A percentile compares a stretch with the other conserved stretches of the same genome.
These are phyloP conservation scores for Aspergillus viridinutans DNA, from an alignment of 2,329 filamentous ascomycete species.

Conservation along the genomic window DNA sequence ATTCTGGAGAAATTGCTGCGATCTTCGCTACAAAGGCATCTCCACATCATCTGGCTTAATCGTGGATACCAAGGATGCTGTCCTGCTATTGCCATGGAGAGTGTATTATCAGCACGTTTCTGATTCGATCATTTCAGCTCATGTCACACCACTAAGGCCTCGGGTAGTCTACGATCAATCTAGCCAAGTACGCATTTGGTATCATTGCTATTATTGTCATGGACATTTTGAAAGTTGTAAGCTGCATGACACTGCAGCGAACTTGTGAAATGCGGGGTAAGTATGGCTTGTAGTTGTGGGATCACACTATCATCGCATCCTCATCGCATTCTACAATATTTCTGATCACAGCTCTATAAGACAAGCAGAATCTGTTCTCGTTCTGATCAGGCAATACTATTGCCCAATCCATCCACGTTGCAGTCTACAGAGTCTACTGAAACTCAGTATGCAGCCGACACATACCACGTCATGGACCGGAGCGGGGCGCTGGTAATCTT, in stretches of 20 bases:
- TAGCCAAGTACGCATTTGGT: neutral
- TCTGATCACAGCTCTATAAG: neutral
- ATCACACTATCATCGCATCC: neutral
- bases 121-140: neutral
- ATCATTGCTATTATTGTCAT: neutral
- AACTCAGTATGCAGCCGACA: neutral
- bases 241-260: neutral
- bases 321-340: neutral
- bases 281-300: neutral
- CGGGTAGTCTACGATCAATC: neutral
- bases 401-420: neutral
- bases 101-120: neutral
- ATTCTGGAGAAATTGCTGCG: constrained; percentile 1
- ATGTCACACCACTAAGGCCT: neutral
- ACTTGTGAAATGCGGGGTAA: neutral
- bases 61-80: constrained; percentile 1
- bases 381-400: neutral
- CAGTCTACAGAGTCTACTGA: neutral
- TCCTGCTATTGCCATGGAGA: constrained; percentile 5
- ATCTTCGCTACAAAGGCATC: constrained; percentile 5
- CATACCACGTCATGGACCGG: neutral
- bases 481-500: neutral
- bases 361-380: neutral
- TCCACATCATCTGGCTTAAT: neutral
- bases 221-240: neutral